Base-by-base conservation (phyloP, 768 basidiomycete species). In the Suillus placidus region DNA sequence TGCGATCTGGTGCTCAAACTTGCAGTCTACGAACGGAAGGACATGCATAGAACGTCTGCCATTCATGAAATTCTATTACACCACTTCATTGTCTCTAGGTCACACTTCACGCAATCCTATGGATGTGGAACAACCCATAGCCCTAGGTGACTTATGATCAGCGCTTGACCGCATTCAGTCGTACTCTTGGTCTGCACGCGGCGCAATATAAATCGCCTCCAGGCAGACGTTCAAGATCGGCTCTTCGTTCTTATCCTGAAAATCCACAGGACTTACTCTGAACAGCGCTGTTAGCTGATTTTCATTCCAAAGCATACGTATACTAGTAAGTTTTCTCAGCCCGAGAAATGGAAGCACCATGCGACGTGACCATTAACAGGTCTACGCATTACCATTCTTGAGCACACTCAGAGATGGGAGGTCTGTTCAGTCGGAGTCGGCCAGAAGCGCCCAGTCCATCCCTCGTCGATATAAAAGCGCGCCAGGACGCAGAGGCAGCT, bases 361-460 rank as follows among this genome's bases (percentile, higher is more conserved):
- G 1, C 58, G 58, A 60, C 6, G 38, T 30, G 26, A 42, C 38
- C 10, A 60, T 42, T 20, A 9, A 30, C 18, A 60, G 57, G 23
- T 60, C 26, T 18, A 40, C 38, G 8, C 16, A 58, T 40, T 6
- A 40, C 16, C 26, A 20, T 30, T 60, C 26, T 60, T 60, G 38
- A 60, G 10, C 38, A 4, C 3, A 37, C 18, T 42, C 26, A 12
- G 8, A 60, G 18, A 60, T 60, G 58, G 58, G 58, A 30, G 38
- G 38, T 40, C 5, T 30, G 1, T 58, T 58, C 57, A 58, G 38
- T 60, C 49, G 30, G 34, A 30, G n/a, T 16, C 62, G 38, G 4
- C 62, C 52, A 32, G 35, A 34, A 38, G 63, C 42, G 5, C 40
- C 51, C n/a, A 66, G 42, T n/a, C 62, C 65, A 13, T 55, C 65